Percentiles rank a stretch among this genome's conserved stretches.
Conservation (phyloP, 2,329 filamentous ascomycete genomes). For the Fusarium albidum region DNA sequence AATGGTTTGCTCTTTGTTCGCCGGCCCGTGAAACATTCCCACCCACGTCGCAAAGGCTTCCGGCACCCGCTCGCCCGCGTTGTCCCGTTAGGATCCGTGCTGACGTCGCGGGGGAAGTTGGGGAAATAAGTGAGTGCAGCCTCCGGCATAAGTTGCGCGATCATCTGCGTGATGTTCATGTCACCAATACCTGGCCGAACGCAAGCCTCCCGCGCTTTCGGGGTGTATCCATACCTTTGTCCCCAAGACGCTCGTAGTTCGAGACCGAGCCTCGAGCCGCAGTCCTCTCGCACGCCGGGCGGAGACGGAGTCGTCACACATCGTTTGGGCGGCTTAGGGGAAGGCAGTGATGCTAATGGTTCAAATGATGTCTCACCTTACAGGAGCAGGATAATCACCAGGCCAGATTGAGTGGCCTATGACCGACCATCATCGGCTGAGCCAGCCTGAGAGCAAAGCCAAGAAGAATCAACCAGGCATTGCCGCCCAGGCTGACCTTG, state of each 20-base stretch:
- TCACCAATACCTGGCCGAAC: constrained; percentile 24
- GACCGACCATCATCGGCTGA: constrained; percentile 1
- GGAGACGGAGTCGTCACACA: constrained; percentile 30
- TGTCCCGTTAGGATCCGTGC: constrained; percentile 39
- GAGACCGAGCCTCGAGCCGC: constrained; percentile 12
- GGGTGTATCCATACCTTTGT: constrained; percentile 26
- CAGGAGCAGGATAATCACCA: constrained; percentile 4
- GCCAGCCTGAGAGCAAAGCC: constrained; percentile 1
- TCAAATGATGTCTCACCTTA: constrained; percentile 33
- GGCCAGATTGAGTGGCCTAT: constrained; percentile 19
- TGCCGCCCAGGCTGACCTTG: neutral
- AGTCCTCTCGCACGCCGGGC: constrained; percentile 27
- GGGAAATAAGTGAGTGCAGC: constrained; percentile 37
- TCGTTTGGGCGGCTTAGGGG: constrained; percentile 18
- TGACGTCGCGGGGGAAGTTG: constrained; percentile 40
- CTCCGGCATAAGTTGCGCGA: constrained; percentile 20
- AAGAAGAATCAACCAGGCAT: constrained; percentile 2
- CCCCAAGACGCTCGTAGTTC: constrained; percentile 13
- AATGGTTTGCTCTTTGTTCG: neutral
- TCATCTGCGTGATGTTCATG: constrained; percentile 29
- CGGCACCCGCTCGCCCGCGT: constrained; percentile 40
- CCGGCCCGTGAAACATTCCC: constrained; percentile 1
- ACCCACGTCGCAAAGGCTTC: constrained; percentile 16
- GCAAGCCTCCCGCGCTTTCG: constrained; percentile 24
- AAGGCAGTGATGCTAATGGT: constrained; percentile 25